Evolutionary conservation across 225 moss, liverwort and hornwort genomes (phyloP).

Genomic region (Marchantia paleacea): DNA sequence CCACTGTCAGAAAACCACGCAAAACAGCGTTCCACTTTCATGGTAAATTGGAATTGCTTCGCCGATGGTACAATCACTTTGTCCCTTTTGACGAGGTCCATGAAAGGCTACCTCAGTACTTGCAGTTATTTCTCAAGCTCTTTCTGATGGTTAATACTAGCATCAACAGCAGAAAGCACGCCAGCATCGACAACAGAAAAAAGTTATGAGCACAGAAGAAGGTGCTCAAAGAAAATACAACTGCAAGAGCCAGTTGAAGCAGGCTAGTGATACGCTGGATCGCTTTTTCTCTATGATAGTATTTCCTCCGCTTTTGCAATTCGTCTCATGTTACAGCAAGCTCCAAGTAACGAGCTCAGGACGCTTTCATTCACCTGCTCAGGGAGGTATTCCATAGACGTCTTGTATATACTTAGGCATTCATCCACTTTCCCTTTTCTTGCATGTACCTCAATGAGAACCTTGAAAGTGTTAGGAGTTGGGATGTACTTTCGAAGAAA

Average conservation of each 20-base stretch:
- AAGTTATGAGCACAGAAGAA: no score
- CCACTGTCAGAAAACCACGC: no score
- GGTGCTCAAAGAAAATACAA: no score
- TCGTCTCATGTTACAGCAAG: constrained; percentile 92
- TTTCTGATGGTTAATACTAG: neutral
- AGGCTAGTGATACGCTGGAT: constrained; percentile 45
- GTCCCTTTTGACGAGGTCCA: neutral
- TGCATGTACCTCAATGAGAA: constrained; percentile 85
- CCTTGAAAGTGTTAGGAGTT: constrained; percentile 78
- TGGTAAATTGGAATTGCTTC: neutral
- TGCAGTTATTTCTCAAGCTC: neutral
- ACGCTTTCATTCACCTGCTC: constrained; percentile 69
- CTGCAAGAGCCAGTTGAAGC: constrained; percentile 97
- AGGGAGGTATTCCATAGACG: constrained; percentile 58
- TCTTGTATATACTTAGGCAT: constrained; percentile 73
- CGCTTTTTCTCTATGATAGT: constrained; percentile 51
- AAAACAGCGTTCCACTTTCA: neutral
- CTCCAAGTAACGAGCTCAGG: constrained; percentile 74
- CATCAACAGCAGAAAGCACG: no score
- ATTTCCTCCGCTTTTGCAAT: constrained; percentile 73
- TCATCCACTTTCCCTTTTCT: constrained; percentile 88
- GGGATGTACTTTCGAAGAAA: constrained; percentile 71
- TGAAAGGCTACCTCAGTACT: neutral
- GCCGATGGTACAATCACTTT: no score
- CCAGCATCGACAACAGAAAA: no score